A percentile compares a stretch with the other conserved stretches of the same genome.
Conservation (phyloP, 2,329 filamentous ascomycete species). For the Metarhizium humberi region DNA sequence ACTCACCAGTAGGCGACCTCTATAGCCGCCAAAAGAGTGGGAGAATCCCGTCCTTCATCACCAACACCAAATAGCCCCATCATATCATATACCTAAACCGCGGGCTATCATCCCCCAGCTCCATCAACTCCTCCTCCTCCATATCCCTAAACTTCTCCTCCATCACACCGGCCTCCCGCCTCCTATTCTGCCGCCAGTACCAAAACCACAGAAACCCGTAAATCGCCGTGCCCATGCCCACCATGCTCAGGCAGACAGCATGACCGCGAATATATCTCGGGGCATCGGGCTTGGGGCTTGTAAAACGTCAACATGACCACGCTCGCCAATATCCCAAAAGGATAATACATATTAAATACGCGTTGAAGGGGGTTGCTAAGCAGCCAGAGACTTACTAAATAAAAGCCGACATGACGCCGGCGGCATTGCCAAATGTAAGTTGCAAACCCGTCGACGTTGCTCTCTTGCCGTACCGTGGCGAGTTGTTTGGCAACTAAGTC, state of each 20-base stretch:
- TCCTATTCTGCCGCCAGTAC: conserved; percentile 38
- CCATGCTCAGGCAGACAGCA: conserved; percentile 49
- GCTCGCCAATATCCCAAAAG: neutral
- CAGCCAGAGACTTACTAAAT: conserved; percentile 33
- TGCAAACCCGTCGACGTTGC: conserved; percentile 64
- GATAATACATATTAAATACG: too few species aligned
- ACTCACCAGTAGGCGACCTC: too few species aligned
- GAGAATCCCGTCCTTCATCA: neutral
- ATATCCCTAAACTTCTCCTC: conserved; percentile 29
- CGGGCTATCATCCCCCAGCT: conserved; percentile 44
- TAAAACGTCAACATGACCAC: neutral
- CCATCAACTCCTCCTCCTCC: conserved; percentile 37
- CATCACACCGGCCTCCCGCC: conserved; percentile 28
- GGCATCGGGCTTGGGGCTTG: conserved; percentile 33
- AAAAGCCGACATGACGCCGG: conserved; percentile 66
- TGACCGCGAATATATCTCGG: conserved; percentile 55
- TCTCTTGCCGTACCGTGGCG: conserved; percentile 66
- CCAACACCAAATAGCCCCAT: neutral
- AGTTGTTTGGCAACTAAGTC: conserved; percentile 48
- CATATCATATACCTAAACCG: conserved; percentile 35
- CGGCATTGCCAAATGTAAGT: conserved; percentile 59
- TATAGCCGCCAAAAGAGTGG: too few species aligned
- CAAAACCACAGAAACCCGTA: conserved; percentile 47
- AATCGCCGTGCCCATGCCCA: conserved; percentile 41
- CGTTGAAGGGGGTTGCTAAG: neutral